Percentiles rank a stretch among this genome's conserved stretches.
Conservation (phyloP, 306 rosid genomes). For the Cicer yamashitae region DNA sequence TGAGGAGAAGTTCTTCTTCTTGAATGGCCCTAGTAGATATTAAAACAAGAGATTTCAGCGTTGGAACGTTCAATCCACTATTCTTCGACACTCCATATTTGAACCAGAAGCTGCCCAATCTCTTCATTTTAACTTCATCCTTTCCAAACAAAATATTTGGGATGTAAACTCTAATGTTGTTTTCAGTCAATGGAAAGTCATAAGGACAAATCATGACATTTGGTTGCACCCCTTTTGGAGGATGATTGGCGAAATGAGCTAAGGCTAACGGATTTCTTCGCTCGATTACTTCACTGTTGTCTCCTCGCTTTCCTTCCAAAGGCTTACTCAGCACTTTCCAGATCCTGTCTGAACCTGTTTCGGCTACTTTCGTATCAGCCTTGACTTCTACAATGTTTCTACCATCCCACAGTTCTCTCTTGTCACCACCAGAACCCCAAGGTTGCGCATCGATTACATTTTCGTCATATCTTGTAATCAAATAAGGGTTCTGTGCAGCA, state of each 20-base stretch:
- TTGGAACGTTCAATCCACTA: conserved; percentile 57
- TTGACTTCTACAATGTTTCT: conserved; percentile 43
- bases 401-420: conserved; percentile 68
- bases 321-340: conserved; percentile 83
- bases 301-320: conserved; percentile 61
- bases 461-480: conserved; percentile 89
- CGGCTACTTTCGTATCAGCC: conserved; percentile 48
- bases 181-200: conserved; percentile 84
- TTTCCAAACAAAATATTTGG: conserved; percentile 77
- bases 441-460: conserved; percentile 84
- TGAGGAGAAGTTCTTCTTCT: conserved; percentile 82
- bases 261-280: conserved; percentile 88
- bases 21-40: conserved; percentile 74
- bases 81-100: conserved; percentile 62
- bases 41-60: conserved; percentile 72
- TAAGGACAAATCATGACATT: conserved; percentile 94
- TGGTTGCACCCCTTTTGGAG: conserved; percentile 73
- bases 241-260: conserved; percentile 92
- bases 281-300: conserved; percentile 61
- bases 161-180: conserved; percentile 69
- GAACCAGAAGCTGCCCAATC: conserved; percentile 90
- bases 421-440: conserved; percentile 81
- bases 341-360: conserved; percentile 67
- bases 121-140: conserved; percentile 74
- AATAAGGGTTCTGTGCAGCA: conserved; percentile 72